A percentile compares a stretch with the other conserved stretches of the same genome.
phyloP scores from a whole-genome alignment of 2,329 filamentous ascomycete species.

The Botrytis squamosa region DNA sequence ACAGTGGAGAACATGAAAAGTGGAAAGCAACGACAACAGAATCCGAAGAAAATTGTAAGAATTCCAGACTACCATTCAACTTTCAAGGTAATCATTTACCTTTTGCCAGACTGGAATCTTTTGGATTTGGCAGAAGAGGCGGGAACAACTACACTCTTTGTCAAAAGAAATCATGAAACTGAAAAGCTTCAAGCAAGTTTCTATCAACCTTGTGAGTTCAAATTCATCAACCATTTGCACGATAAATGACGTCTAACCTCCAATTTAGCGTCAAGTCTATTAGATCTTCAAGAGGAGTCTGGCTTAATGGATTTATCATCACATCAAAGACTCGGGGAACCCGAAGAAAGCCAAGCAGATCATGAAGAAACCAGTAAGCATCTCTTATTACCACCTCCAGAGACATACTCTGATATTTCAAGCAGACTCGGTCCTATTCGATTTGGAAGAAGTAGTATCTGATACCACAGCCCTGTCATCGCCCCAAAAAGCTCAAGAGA shows the following conservation, averaged over 20 bases:
- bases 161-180: neutral
- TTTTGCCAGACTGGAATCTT: neutral
- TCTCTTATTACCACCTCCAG: neutral
- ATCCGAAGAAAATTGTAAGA: neutral
- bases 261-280: neutral
- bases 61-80: neutral
- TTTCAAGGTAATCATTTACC: neutral
- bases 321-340: neutral
- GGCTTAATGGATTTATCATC: neutral
- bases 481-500: neutral
- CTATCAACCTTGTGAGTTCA: neutral
- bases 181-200: neutral
- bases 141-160: neutral
- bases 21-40: neutral
- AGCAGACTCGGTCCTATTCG: neutral
- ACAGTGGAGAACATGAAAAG: neutral
- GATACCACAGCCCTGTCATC: neutral
- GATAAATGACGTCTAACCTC: neutral
- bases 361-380: neutral
- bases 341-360: neutral
- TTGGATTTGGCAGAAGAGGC: neutral
- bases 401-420: neutral
- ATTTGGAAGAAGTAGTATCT: neutral
- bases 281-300: neutral
- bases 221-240: neutral